phyloP scores from a whole-genome alignment of 768 basidiomycete genomes.

The Mrakia frigida region DNA sequence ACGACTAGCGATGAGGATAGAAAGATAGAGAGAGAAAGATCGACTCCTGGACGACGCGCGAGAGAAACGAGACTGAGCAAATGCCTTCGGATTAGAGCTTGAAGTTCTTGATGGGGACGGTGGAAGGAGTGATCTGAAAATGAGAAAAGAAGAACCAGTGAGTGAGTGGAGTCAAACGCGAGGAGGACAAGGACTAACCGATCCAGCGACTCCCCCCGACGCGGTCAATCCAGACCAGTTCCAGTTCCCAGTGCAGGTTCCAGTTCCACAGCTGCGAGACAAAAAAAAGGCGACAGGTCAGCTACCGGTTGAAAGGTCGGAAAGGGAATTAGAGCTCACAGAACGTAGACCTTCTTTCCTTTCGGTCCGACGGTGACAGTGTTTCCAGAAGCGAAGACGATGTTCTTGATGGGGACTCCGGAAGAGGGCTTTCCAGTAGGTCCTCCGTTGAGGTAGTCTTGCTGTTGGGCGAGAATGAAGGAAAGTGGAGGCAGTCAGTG shows the following conservation, averaged over 20 bases:
- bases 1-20: too few species aligned
- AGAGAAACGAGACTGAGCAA: too few species aligned
- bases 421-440: conserved; percentile 54
- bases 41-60: too few species aligned
- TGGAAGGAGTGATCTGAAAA: conserved; percentile 32
- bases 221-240: conserved; percentile 51
- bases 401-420: conserved; percentile 55
- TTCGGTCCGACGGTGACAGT: conserved; percentile 48
- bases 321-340: conserved; percentile 59
- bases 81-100: neutral
- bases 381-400: conserved; percentile 50
- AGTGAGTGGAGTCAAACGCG: neutral
- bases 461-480: conserved; percentile 36
- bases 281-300: neutral
- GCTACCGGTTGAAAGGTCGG: conserved; percentile 30
- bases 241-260: conserved; percentile 44
- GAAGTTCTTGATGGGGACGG: conserved; percentile 14
- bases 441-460: conserved; percentile 54
- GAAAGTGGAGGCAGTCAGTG: neutral
- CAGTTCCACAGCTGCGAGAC: neutral
- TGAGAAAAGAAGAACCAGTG: neutral
- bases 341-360: conserved; percentile 53
- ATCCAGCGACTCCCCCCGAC: conserved; percentile 44
- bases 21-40: too few species aligned
- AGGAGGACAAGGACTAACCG: neutral